A percentile compares a stretch with the other conserved stretches of the same genome.
phyloP scores from a whole-genome alignment of 305 asterid species.

The Fraxinus sp. region DNA sequence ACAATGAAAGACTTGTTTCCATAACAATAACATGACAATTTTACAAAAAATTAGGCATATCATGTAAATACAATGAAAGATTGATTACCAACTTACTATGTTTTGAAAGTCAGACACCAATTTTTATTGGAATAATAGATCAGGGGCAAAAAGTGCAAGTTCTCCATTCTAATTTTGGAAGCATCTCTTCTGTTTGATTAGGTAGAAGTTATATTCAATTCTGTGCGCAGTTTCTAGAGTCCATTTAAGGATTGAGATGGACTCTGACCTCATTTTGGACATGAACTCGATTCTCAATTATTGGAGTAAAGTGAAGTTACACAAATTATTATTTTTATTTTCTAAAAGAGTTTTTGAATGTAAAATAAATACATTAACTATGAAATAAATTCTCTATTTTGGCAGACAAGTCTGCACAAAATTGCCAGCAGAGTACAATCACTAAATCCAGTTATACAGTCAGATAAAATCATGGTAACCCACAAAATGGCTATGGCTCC shows the following conservation, averaged over 20 bases:
- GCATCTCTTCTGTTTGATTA: background rate
- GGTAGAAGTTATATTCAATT: background rate
- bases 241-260: background rate
- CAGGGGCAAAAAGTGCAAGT: background rate
- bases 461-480: background rate
- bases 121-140: background rate
- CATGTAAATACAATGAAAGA: background rate
- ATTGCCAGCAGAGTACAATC: background rate
- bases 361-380: background rate
- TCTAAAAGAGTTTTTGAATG: background rate
- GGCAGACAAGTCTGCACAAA: background rate
- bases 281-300: background rate
- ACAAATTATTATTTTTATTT: background rate
- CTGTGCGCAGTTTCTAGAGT: background rate
- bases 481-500: background rate
- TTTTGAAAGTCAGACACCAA: background rate
- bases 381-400: background rate
- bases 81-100: background rate
- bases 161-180: background rate
- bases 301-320: background rate
- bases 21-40: background rate
- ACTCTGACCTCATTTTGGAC: background rate
- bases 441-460: background rate
- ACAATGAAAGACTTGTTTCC: too few relatives aligned
- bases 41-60: background rate